These are phyloP conservation scores for Xylariaceae sp. DNA, from an alignment of 2,329 filamentous ascomycete species.

Conservation along the genomic window DNA sequence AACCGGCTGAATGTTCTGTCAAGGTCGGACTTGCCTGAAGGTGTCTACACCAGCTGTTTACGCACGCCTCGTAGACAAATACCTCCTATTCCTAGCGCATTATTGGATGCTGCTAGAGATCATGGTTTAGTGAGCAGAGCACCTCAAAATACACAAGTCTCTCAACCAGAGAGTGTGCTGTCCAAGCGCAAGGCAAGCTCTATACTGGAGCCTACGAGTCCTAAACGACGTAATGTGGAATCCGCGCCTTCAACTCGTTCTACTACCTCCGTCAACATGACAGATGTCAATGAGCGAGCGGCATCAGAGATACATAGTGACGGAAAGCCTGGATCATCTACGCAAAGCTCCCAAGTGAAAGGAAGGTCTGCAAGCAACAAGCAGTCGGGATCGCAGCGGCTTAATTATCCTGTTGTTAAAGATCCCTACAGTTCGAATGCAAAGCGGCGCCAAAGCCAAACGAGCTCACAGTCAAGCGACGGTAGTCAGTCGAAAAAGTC, in stretches of 20 bases:
- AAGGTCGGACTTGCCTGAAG: conserved; percentile 28
- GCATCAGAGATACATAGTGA: conserved; percentile 3
- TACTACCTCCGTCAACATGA: neutral
- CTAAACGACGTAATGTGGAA: conserved; percentile 30
- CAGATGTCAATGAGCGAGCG: conserved; percentile 1
- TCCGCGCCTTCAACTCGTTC: conserved; percentile 17
- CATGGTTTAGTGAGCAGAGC: conserved; percentile 36
- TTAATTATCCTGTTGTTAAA: conserved; percentile 73
- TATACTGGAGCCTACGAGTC: conserved; percentile 13
- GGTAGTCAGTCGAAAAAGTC: conserved; percentile 33
- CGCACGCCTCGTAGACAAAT: conserved; percentile 34
- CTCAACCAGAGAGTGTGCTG: conserved; percentile 5
- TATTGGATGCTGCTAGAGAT: conserved; percentile 39
- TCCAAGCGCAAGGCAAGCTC: conserved; percentile 24
- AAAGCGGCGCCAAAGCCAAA: conserved; percentile 58
- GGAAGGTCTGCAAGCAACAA: conserved; percentile 34
- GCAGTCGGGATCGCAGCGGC: conserved; percentile 37
- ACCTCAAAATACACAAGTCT: conserved; percentile 21
- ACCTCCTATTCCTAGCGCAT: conserved; percentile 35
- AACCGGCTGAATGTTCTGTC: conserved; percentile 4
- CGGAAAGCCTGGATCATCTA: conserved; percentile 13
- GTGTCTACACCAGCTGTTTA: conserved; percentile 41
- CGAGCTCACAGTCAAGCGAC: conserved; percentile 47
- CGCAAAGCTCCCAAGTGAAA: conserved; percentile 22
- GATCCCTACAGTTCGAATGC: conserved; percentile 63